Conservation (phyloP, 2,329 filamentous ascomycete genomes). For the Cytospora mali region DNA sequence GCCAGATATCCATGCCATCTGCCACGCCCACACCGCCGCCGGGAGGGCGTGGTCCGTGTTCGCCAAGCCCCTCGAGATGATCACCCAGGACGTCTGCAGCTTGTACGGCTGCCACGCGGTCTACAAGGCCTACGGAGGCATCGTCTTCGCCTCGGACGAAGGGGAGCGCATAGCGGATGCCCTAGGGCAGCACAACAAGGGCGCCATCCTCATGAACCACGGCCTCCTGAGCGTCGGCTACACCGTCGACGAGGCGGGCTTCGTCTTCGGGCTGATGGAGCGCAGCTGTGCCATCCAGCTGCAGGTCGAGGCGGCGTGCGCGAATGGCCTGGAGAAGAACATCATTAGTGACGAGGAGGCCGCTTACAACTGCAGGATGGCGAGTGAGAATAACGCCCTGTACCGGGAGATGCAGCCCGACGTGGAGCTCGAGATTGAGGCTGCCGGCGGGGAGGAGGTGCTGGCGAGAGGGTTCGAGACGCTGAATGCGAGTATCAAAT, state of each 20-base stretch:
- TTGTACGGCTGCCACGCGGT: conserved; percentile 65
- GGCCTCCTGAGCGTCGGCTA: conserved; percentile 70
- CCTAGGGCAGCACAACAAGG: conserved; percentile 61
- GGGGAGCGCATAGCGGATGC: conserved; percentile 65
- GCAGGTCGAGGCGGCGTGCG: conserved; percentile 65
- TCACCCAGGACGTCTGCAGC: conserved; percentile 68
- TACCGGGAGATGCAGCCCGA: conserved; percentile 52
- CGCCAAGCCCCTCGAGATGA: conserved; percentile 67
- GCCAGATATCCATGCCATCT: conserved; percentile 66
- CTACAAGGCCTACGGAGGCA: conserved; percentile 60
- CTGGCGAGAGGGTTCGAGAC: conserved; percentile 35
- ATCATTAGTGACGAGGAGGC: conserved; percentile 45
- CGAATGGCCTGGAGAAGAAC: conserved; percentile 46
- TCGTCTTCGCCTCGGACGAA: conserved; percentile 63
- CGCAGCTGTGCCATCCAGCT: conserved; percentile 70
- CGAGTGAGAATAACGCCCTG: conserved; percentile 48
- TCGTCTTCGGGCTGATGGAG: conserved; percentile 69
- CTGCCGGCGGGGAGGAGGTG: conserved; percentile 39
- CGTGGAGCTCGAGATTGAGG: conserved; percentile 49
- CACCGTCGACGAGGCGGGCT: conserved; percentile 76
- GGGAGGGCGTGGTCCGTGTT: conserved; percentile 72
- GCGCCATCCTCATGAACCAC: conserved; percentile 70
- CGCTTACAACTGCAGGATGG: conserved; percentile 46
- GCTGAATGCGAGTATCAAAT: conserved; percentile 16
- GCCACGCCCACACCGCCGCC: conserved; percentile 67